Evolutionary conservation across 108 stramenopile genomes (phyloP), one percentile per base, ranked within the genome.

Genomic region (Licmophora abbreviata): DNA sequence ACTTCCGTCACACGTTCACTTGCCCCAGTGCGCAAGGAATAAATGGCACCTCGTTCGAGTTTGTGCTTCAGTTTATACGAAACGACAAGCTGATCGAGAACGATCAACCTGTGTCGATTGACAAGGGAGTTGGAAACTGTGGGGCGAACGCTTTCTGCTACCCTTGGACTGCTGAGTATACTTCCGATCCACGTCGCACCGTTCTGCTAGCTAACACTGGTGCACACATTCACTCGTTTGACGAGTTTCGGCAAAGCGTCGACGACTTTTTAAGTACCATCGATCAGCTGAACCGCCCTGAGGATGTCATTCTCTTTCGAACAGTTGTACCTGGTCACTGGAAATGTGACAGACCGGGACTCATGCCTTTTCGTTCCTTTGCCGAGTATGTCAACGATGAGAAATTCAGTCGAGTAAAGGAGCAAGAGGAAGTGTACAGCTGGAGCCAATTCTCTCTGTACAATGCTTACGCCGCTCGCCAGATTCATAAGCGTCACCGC

Each of bases 271-370:
- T 53, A 3, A 3, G 40, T 38, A 3, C 52, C 20, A 23, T 53
- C 3, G 35, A 37, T n/a, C 20, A 15, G 25, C n/a, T 53, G 52
- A 35, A 53, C 4, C 48, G 61, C 27, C 6, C 46, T 8, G 49
- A 66, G n/a, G 70, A 71, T 63, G 45, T 71, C n/a, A 0, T 66
- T 21, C 48, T 66, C 48, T 71, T 66, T 64, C 70, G 70, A 11
- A 67, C 70, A 1, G 43, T 58, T 23, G 40, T 58, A 27, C 71
- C 71, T 5, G 71, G 71, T 6, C 70, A 71, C 48, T 59, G 54
- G 38, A 56, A 66, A 28, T 71, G 70, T 29, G 30, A 63, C 33
- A 42, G 64, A 21, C 56, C 64, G 27, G 44, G 60, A 25, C 63
- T 34, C 17, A 52, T 64, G 26, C 64, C 50, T 23, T 29, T n/a